Base-by-base conservation (phyloP, 768 basidiomycete genomes). In the Tricholoma matsutake region DNA sequence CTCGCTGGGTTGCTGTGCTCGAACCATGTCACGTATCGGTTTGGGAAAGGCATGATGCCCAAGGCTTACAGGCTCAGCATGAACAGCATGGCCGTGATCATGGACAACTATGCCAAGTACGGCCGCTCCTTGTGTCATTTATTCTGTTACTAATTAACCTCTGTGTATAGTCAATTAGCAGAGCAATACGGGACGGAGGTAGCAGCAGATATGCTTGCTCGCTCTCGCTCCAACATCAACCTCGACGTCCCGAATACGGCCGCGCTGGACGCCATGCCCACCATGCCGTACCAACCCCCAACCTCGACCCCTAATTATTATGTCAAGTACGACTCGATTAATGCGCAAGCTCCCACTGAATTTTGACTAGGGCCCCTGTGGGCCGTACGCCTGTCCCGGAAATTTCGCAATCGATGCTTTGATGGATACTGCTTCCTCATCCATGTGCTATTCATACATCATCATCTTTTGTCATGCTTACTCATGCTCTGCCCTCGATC, bases 41-140 rank as follows among this genome's bases (percentile, higher is more conserved):
- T 94, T 71, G 91, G 91, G 0, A 94, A 94, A 76, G 92, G 92
- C 53, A 86, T 93, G 85, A 92, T 89, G 82, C 92, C 91, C 22
- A 87, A 90, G 78, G 83, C 86, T 31, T 94, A 94, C 70, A 78
- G 90, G 43, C 77, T 94, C 34, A 85, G 86, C 70, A 73, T 83
- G 76, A 82, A 76, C 59, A 85, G 81, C 54, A 89, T 93, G 85
- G 89, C 85, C 0, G 82, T 88, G 25, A 89, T 94, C 69, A 87
- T 93, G 88, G 91, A 94, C 60, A 86, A 85, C 60, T 93, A 91
- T 69, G 89, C 89, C 10, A 86, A 78, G 90, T 91, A 59, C 32
- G 80, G 76, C 28, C 9, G 31, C 41, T 56, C 35, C 25, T 56
- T 4, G 49, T 10, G 35, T 22, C 47, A 16, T n/a, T 55, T 1